Percentiles rank a stretch among this genome's conserved stretches.
Conservation (phyloP, 139 green algal genomes). For the Tetradesmus obliquus region DNA sequence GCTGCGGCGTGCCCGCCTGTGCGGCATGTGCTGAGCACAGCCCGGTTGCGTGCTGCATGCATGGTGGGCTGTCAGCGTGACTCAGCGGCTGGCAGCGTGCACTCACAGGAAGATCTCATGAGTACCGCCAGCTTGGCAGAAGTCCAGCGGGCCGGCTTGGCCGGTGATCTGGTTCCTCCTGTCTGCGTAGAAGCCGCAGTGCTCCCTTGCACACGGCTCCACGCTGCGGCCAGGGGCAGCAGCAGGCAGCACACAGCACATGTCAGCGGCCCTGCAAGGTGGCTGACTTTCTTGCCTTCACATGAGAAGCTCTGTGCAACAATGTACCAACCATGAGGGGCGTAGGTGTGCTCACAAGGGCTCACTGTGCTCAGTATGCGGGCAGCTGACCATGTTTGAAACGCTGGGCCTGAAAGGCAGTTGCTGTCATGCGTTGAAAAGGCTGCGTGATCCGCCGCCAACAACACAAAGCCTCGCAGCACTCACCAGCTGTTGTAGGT, state of each 20-base stretch:
- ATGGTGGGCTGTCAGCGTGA: background rate
- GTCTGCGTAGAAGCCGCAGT: background rate
- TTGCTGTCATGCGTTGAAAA: background rate
- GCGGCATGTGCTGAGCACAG: background rate
- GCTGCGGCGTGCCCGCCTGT: background rate
- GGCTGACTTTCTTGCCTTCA: too few relatives aligned
- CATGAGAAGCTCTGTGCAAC: too few relatives aligned
- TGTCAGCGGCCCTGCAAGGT: too few relatives aligned
- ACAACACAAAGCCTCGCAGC: background rate
- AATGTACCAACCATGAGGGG: too few relatives aligned
- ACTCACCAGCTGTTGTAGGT: background rate
- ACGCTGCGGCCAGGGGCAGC: background rate
- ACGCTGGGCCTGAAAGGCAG: background rate
- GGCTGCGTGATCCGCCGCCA: background rate
- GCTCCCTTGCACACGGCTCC: background rate
- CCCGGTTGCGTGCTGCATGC: background rate
- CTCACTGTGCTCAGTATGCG: too few relatives aligned
- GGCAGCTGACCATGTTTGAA: too few relatives aligned
- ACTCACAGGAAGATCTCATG: conserved; percentile 2
- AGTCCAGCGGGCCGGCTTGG: background rate
- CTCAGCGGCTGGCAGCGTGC: background rate
- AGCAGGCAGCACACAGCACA: background rate
- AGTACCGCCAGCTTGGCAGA: background rate
- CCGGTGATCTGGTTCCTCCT: background rate
- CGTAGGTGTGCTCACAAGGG: too few relatives aligned